Evolutionary conservation across 2,329 filamentous ascomycete species (phyloP), one percentile per base, ranked within the genome.

Genomic region (Pseudogymnoascus sp.): DNA sequence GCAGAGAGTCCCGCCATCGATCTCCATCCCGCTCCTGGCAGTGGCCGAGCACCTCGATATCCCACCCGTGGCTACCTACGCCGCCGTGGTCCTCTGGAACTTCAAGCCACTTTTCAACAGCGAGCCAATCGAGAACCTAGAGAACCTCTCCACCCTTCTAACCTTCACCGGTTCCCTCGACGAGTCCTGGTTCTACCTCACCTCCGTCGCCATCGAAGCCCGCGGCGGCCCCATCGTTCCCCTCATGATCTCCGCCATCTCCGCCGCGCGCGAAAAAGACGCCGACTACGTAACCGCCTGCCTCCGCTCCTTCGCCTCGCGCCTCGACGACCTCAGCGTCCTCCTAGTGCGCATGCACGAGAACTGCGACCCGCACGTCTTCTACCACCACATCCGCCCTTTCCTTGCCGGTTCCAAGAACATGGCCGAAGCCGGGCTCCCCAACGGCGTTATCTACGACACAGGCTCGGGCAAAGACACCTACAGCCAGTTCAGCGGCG

Each of bases 171-270:
- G 95, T 61, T 93, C 92, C 6, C 80, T 96, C 63, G 95, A 99
- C 73, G 95, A 99, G 77, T 96, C 95, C 66, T 99, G 95, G 95
- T 99, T 99, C 74, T 99, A 97, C 74, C 82, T 99, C 11, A 86
- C 97, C 61, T 97, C 92, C 0, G 90, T 97, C 2, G 95, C 93
- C 66, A 97, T 99, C 67, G 95, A 99, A 77, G 92, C 93, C 62
- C 88, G 91, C 63, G 93, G 91, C 26, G 95, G 88, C 0, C 90
- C 92, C 3, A 89, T 93, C 64, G 87, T 99, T 62, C 87, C 92
- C 0, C 78, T 96, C 64, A 96, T 97, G 91, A 80, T 99, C 44
- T 82, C 86, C 42, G 95, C 95, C 56, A 93, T 99, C 64, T 81
- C 84, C 61, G 93, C 93, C 37, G 93, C 88, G 21, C 85, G 91